Evolutionary conservation across 805 yeast species (phyloP), one percentile per base, ranked within the genome.

Genomic region (Wickerhamomyces mucosus): DNA sequence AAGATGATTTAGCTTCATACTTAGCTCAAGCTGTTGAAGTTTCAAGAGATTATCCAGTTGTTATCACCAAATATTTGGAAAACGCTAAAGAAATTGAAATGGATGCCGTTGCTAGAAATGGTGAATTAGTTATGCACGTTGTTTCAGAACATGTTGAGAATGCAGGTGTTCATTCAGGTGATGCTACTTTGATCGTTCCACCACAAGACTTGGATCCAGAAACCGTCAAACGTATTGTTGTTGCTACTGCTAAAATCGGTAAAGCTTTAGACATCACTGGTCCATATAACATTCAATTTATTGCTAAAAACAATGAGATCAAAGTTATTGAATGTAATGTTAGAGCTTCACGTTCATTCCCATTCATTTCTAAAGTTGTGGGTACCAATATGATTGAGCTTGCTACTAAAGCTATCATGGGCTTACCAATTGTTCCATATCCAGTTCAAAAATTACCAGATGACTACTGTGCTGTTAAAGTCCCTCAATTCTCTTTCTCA

Each of bases 151-250:
- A 89, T 58, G 96, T 92, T 44, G 98, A 89, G 65, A 89, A 89
- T 55, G 98, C 98, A 18, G 98, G 98, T 73, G 96, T 89, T 27
- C 98, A 89, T 62, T 89, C 97, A 32, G 98, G 98, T 69, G 98
- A 89, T 61, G 98, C 98, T 39, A 92, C 97, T 29, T 65, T 89
- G 52, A 82, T 89, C 57, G 94, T 89, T 37, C 98, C 98, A 34
- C 96, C 96, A 31, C 96, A 89, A 65, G 94, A 84, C 54, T 71
- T 92, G 48, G 89, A 80, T 43, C 83, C 85, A 38, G 95, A 84
- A 63, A 85, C 95, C 28, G 95, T 89, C 33, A 64, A 71, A 41
- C 73, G 96, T 61, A 85, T 92, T 51, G 96, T 84, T 31, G 92
- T 74, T 44, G 96, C 96, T 27, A 86, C 98, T 31, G 95, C 95